These are phyloP conservation scores for Pleodorina starrii DNA, from an alignment of 139 green algal species.

Conservation along the genomic window DNA sequence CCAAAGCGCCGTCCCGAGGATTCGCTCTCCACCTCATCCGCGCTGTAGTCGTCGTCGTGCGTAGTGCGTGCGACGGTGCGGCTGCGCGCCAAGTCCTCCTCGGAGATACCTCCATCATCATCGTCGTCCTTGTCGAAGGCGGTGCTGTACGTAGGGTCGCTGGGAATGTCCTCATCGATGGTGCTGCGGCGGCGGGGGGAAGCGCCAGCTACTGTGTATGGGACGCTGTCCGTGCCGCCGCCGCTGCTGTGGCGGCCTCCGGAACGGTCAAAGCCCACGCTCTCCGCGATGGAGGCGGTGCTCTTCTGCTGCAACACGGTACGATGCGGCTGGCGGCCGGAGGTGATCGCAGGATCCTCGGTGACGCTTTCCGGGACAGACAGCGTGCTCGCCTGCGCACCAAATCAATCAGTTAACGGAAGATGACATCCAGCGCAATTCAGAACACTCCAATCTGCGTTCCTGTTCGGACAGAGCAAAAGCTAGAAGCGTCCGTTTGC, in stretches of 20 bases:
- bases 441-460: no score
- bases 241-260: background rate
- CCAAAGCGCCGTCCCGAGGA: background rate
- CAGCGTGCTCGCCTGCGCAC: background rate
- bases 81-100: background rate
- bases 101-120: conserved; percentile 19
- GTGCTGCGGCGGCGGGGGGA: conserved; percentile 5
- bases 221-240: background rate
- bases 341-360: background rate
- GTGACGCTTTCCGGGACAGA: conserved; percentile 25
- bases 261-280: background rate
- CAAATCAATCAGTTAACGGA: no score
- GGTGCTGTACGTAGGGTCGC: conserved; percentile 18
- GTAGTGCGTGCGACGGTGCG: background rate
- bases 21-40: conserved; percentile 9
- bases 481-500: no score
- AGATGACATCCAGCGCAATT: no score
- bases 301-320: background rate
- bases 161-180: background rate
- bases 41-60: background rate
- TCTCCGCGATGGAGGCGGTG: conserved; percentile 18
- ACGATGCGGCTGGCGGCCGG: background rate
- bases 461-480: no score
- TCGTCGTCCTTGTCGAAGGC: conserved; percentile 35
- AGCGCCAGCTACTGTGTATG: background rate